These are phyloP conservation scores for Fraxinus velutina DNA, from an alignment of 305 asterid genomes.

Conservation along the genomic window DNA sequence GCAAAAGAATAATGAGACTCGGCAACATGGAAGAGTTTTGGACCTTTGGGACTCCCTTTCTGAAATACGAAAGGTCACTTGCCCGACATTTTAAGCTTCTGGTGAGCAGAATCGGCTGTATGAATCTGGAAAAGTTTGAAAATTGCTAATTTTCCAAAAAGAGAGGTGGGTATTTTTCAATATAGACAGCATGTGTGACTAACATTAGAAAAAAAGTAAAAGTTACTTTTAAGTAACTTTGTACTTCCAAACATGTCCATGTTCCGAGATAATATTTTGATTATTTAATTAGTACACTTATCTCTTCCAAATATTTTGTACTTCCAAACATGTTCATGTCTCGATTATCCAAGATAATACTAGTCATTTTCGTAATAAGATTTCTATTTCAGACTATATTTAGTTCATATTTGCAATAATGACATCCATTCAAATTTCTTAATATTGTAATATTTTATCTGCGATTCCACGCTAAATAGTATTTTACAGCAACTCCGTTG, in stretches of 20 bases:
- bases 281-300: neutral
- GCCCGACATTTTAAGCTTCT: neutral
- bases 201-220: neutral
- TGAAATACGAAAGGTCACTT: slow-evolving; percentile 20
- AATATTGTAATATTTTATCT: neutral
- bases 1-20: slow-evolving; percentile 34
- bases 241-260: neutral
- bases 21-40: slow-evolving; percentile 29
- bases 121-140: neutral
- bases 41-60: slow-evolving; percentile 11
- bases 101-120: neutral
- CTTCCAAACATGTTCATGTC: neutral
- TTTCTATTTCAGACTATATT: neutral
- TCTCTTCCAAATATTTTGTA: neutral
- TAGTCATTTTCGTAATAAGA: neutral
- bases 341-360: too few relatives aligned
- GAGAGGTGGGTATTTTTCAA: neutral
- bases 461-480: neutral
- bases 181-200: neutral
- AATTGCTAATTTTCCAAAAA: slow-evolving; percentile 10
- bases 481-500: neutral
- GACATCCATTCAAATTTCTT: neutral
- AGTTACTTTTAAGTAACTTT: too few relatives aligned
- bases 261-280: too few relatives aligned
- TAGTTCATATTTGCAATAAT: neutral